Base-by-base conservation (phyloP, 768 basidiomycete genomes). In the Tricholoma sp. region DNA sequence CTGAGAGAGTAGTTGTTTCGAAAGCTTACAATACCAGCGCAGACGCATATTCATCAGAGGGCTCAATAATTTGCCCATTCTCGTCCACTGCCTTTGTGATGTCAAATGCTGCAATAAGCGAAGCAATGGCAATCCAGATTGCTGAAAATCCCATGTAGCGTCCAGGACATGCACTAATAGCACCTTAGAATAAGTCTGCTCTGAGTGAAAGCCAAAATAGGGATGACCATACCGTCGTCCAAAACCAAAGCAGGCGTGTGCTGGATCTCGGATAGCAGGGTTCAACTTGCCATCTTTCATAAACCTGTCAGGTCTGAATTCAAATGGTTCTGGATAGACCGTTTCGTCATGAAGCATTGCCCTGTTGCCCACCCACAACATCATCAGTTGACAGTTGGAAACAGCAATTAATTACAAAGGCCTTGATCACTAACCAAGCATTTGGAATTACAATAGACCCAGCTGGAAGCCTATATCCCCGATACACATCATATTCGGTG, bases 401-500 rank as follows among this genome's bases (percentile, higher is more conserved):
- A 34, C 7, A 5, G 33, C 5, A 34, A 34, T 34, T 6, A 34
- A 12, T 34, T 12, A 34, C 12, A 5, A 34, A 34, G 33, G 24
- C 6, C 17, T 11, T 29, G 2, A 15, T 10, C 5, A 24, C 56
- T 28, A 47, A 72, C 74, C 70, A 73, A 39, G 62, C 58, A 52
- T 73, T 73, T 3, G 65, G 47, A 36, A 73, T 57, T 48, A 72
- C 52, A 12, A 68, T 61, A 2, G 69, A 55, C 2, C 63, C 69
- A 32, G 67, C 68, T 0, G 74, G 74, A 37, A 77, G 72, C 51
- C 59, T 44, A 49, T 72, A 72, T 0, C 73, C 74, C 17, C 64
- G 58, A 57, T 75, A 76, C 4, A 65, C 56, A 56, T 75, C 71
- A 8, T 75, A 72, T 6, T 63, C 62, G 5, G 53, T 56, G 8